Conservation (phyloP, 2,329 filamentous ascomycete species). For the Fusarium liriodendri region DNA sequence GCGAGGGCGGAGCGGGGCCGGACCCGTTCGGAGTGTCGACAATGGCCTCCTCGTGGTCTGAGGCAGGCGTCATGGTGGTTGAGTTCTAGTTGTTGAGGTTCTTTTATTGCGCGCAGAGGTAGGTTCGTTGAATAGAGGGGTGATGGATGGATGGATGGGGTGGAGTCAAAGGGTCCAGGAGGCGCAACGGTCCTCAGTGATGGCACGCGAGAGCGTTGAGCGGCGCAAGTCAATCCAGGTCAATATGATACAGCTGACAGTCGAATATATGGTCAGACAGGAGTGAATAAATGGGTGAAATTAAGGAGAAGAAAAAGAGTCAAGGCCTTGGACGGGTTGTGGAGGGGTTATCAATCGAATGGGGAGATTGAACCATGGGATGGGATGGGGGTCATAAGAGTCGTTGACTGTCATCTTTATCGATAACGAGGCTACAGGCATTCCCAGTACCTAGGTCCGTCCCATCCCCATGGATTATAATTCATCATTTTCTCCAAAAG, state of each 20-base stretch:
- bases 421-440: constrained; percentile 25
- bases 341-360: constrained; percentile 38
- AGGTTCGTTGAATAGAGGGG: constrained; percentile 22
- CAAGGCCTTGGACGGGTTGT: constrained; percentile 14
- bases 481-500: constrained; percentile 26
- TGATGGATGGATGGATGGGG: constrained; percentile 16
- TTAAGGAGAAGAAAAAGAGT: neutral
- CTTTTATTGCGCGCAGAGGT: constrained; percentile 3
- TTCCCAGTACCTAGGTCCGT: neutral
- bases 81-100: neutral
- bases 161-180: constrained; percentile 25
- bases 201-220: constrained; percentile 13
- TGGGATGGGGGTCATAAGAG: neutral
- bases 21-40: constrained; percentile 21
- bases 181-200: constrained; percentile 7
- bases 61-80: constrained; percentile 40
- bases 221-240: neutral
- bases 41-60: constrained; percentile 39
- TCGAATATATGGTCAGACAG: neutral
- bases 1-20: constrained; percentile 12
- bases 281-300: neutral
- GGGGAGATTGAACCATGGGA: constrained; percentile 22
- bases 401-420: constrained; percentile 29
- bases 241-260: neutral
- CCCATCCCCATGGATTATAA: neutral